phyloP scores from a whole-genome alignment of 352 stramenopile genomes.

The Phytophthora aleatoria region DNA sequence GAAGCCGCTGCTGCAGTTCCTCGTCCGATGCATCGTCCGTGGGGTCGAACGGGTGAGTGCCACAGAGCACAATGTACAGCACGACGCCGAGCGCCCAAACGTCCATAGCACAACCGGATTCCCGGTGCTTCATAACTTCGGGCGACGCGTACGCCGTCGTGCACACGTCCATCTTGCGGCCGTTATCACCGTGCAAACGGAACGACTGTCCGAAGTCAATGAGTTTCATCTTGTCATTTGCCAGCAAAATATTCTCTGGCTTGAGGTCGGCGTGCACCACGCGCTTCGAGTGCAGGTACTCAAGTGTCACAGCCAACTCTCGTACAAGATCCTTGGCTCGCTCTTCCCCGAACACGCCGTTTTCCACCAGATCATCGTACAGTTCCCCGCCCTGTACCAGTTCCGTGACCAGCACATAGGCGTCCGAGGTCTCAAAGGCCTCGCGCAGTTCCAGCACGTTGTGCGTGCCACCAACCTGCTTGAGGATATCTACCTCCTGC shows the following conservation, averaged over 20 bases:
- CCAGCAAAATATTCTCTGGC: constrained; percentile 63
- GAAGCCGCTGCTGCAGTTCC: constrained; percentile 45
- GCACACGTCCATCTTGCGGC: constrained; percentile 28
- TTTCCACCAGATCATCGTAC: constrained; percentile 52
- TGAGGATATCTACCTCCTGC: constrained; percentile 56
- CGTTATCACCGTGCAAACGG: constrained; percentile 20
- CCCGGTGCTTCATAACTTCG: constrained; percentile 39
- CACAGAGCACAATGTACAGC: constrained; percentile 59
- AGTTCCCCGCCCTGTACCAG: constrained; percentile 55
- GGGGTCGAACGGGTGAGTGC: constrained; percentile 62
- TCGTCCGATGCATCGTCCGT: constrained; percentile 51
- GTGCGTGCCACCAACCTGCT: constrained; percentile 44
- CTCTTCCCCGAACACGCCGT: constrained; percentile 48
- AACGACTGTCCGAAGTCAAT: constrained; percentile 87
- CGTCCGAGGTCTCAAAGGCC: constrained; percentile 60
- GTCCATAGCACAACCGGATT: constrained; percentile 47
- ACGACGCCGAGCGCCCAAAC: constrained; percentile 66
- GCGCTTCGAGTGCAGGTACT: constrained; percentile 47
- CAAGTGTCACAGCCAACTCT: constrained; percentile 44
- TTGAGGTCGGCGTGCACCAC: constrained; percentile 66
- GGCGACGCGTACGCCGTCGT: constrained; percentile 51
- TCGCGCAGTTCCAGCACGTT: constrained; percentile 57
- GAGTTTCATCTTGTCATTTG: constrained; percentile 52
- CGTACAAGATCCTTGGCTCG: constrained; percentile 38
- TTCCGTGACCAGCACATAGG: constrained; percentile 65